These are phyloP conservation scores for Emmonsiellopsis sp. DNA, from an alignment of 2,329 filamentous ascomycete genomes.

Conservation along the genomic window DNA sequence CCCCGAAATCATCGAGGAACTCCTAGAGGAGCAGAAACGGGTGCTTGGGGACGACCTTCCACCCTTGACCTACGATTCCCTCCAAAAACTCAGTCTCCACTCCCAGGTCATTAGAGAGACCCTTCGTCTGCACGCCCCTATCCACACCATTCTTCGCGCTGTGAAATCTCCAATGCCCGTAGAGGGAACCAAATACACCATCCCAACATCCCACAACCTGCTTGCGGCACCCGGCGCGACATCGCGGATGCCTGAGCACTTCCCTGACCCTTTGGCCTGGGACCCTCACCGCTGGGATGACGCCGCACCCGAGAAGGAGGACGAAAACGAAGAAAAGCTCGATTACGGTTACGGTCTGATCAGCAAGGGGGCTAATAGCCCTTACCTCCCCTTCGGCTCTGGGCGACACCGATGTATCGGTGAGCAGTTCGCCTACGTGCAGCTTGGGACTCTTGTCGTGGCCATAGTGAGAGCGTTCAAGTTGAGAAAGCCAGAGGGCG, in stretches of 20 bases:
- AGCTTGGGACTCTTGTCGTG: conserved; percentile 77
- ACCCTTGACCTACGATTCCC: conserved; percentile 64
- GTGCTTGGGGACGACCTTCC: conserved; percentile 67
- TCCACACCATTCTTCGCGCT: conserved; percentile 89
- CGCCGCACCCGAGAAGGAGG: conserved; percentile 41
- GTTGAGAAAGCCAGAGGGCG: conserved; percentile 63
- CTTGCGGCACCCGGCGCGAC: conserved; percentile 80
- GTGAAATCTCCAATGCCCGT: conserved; percentile 83
- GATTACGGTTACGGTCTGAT: conserved; percentile 93
- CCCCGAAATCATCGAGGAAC: conserved; percentile 71
- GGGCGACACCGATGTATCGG: conserved; percentile 91
- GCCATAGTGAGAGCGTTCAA: conserved; percentile 71
- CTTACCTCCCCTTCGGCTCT: conserved; percentile 89
- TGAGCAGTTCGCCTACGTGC: conserved; percentile 91
- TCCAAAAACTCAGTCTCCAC: conserved; percentile 72
- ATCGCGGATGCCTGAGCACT: conserved; percentile 61
- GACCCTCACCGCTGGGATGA: conserved; percentile 86
- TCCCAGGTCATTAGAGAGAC: conserved; percentile 84
- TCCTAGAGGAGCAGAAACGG: conserved; percentile 71
- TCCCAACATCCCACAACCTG: conserved; percentile 72
- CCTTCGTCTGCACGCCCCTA: conserved; percentile 80
- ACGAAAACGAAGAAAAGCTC: conserved; percentile 60
- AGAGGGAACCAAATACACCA: conserved; percentile 70
- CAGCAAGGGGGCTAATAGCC: conserved; percentile 79
- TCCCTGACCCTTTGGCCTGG: conserved; percentile 75